Evolutionary conservation across 2,329 filamentous ascomycete species (phyloP).

Genomic region (Graphium sp.): DNA sequence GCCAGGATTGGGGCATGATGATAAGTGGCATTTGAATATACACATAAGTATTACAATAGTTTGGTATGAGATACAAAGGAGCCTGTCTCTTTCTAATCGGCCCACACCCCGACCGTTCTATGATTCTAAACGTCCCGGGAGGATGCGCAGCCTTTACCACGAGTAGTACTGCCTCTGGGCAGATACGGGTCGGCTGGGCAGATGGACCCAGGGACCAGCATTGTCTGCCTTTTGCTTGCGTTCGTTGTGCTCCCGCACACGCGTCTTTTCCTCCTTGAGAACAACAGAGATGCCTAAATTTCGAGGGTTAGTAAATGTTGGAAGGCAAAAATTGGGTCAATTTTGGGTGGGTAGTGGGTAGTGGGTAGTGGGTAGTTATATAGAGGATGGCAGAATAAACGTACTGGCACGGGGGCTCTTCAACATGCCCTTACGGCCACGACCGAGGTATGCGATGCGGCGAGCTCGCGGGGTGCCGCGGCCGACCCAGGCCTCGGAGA

Average conservation of each 20-base stretch:
- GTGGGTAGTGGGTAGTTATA: neutral
- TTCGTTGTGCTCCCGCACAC: constrained; percentile 66
- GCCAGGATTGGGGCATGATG: no score
- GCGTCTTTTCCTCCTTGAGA: constrained; percentile 85
- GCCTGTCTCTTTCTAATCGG: neutral
- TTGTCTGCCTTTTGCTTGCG: constrained; percentile 58
- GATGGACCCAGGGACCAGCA: constrained; percentile 68
- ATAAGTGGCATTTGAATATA: neutral
- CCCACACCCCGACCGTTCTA: neutral
- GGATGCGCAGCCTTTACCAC: constrained; percentile 43
- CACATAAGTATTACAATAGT: neutral
- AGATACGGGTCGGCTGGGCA: constrained; percentile 73
- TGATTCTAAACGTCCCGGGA: neutral
- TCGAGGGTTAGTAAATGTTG: constrained; percentile 7
- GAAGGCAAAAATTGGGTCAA: neutral
- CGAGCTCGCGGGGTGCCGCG: constrained; percentile 45
- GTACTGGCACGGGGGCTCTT: constrained; percentile 58
- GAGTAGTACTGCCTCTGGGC: constrained; percentile 80
- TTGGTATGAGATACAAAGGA: constrained; percentile 4
- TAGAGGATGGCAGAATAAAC: constrained; percentile 16
- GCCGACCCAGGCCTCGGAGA: constrained; percentile 87
- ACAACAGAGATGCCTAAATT: constrained; percentile 56
- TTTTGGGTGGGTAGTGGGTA: neutral
- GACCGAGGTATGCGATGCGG: constrained; percentile 54
- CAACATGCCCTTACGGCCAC: constrained; percentile 53